Evolutionary conservation across 805 yeast genomes (phyloP).

Genomic region (Isabelozyma pseudorhagii): DNA sequence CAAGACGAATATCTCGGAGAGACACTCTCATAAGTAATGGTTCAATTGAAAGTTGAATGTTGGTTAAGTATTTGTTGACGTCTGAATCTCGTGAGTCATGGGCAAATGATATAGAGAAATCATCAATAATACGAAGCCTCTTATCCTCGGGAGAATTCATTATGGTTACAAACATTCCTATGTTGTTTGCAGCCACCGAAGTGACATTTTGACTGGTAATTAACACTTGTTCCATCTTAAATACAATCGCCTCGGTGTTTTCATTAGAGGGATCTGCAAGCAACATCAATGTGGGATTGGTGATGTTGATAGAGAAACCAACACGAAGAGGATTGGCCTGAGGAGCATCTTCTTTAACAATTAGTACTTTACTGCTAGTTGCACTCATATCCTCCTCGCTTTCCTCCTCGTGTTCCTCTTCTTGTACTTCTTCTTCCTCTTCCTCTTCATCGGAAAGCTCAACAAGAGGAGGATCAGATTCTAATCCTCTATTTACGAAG

Average conservation of each 20-base stretch:
- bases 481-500: conserved; percentile 54
- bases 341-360: conserved; percentile 1
- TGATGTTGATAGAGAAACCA: conserved; percentile 64
- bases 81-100: conserved; percentile 71
- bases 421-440: too few species aligned
- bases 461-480: conserved; percentile 11
- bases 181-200: conserved; percentile 66
- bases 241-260: conserved; percentile 84
- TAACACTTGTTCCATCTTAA: conserved; percentile 77
- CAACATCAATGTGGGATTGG: conserved; percentile 72
- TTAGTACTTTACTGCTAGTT: too few species aligned
- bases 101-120: conserved; percentile 75
- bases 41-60: conserved; percentile 69
- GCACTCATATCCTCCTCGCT: conserved; percentile 6
- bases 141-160: conserved; percentile 67
- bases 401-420: neutral
- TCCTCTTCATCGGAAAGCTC: conserved; percentile 9
- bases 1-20: conserved; percentile 80
- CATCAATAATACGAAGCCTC: conserved; percentile 77
- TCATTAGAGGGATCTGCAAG: conserved; percentile 72
- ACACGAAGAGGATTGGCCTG: conserved; percentile 11
- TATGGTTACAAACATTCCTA: conserved; percentile 80
- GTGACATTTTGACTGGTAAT: conserved; percentile 65
- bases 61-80: conserved; percentile 53
- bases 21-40: conserved; percentile 81